Base-by-base conservation (phyloP, 192 early-diverging fungal species). In the Powellomyces hirtus region DNA sequence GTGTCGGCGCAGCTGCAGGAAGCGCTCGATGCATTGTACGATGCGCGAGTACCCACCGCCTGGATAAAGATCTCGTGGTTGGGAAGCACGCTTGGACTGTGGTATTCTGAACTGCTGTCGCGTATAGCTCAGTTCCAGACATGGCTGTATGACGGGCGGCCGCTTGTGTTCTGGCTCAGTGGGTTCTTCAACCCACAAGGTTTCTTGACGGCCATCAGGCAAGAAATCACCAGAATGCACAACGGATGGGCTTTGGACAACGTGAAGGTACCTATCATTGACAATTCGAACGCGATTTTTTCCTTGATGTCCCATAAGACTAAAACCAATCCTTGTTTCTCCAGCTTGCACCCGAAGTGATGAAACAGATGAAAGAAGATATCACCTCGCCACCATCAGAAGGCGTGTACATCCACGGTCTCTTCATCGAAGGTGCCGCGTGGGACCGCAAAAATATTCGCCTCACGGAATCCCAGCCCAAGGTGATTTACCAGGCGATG, bases 291-390 rank as follows among this genome's bases (percentile, higher is more conserved):
- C 5, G 26, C 5, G 57, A 44, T 10, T 20, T 4, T 4, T 20
- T 11, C 18, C 18, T 6, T 24, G 49, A 10, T 50, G 4, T 4
- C 5, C 4, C 5, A 20, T 4, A 4, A 4, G 5, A 18, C n/a
- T 50, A 5, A 50, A 4, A 72, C 42, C 45, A 65, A 75, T 16
- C 20, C 52, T 60, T 16, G 67, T 34, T 33, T 42, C 14, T 55
- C 3, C 52, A 82, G 76, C 81, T 88, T 8, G 82, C 84, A 8
- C 78, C 84, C 16, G 86, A 88, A 71, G 86, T 88, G 7, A 83
- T 87, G 80, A 88, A 88, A 70, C 86, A 88, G 62, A 87, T 88
- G 86, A 88, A 88, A 66, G 86, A 88, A 71, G 86, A 88, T 58
- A 87, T 88, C 24, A 84, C 84, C 5, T 63, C 77, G 0, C 77